Conservation (phyloP, 768 basidiomycete species). For the Stropharia rugosoannulata region DNA sequence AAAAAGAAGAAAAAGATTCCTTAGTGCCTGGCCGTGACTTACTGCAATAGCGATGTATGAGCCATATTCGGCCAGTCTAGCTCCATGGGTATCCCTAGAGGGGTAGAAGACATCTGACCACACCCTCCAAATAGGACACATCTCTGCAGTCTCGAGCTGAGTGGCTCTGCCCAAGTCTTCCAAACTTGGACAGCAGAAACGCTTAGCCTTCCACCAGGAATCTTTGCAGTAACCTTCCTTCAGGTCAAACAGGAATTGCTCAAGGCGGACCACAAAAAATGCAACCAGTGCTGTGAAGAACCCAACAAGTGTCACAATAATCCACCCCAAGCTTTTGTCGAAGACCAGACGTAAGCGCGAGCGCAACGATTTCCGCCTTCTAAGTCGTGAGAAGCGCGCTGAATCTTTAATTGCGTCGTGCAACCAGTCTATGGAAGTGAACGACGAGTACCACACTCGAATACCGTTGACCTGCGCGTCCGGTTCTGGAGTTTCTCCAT, state of each 20-base stretch:
- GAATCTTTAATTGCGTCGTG: slow-evolving; percentile 97
- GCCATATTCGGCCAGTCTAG: slow-evolving; percentile 57
- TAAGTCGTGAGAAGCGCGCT: slow-evolving; percentile 70
- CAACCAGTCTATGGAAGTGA: slow-evolving; percentile 92
- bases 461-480: slow-evolving; percentile 81
- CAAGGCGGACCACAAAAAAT: slow-evolving; percentile 81
- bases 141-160: background rate
- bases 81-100: slow-evolving; percentile 34
- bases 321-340: slow-evolving; percentile 85
- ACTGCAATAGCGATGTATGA: slow-evolving; percentile 80
- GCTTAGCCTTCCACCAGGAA: slow-evolving; percentile 70
- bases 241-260: slow-evolving; percentile 87
- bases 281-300: slow-evolving; percentile 84
- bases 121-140: slow-evolving; percentile 43
- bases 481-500: slow-evolving; percentile 42
- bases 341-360: slow-evolving; percentile 60
- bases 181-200: slow-evolving; percentile 74
- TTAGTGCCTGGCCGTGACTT: slow-evolving; percentile 26
- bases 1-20: background rate
- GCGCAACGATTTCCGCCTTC: slow-evolving; percentile 64
- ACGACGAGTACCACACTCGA: slow-evolving; percentile 89
- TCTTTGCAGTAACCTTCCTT: slow-evolving; percentile 86
- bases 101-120: slow-evolving; percentile 65
- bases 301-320: slow-evolving; percentile 87
- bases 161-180: slow-evolving; percentile 16